Conservation (phyloP, 148 eudicot species). For the Vaccinium darrowii region DNA sequence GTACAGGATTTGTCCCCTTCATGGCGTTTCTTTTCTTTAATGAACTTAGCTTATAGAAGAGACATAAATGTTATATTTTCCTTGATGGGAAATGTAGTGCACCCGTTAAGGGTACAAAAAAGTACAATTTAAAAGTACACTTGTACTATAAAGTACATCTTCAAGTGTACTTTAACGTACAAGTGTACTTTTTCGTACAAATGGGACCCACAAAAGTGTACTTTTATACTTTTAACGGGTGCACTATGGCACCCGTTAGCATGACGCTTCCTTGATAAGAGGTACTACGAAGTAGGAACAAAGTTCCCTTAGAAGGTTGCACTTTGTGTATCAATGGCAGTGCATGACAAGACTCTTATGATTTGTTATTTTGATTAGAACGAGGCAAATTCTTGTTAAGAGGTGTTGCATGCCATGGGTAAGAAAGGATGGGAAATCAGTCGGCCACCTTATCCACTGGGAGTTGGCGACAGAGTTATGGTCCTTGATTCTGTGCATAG, state of each 20-base stretch:
- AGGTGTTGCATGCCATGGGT: background rate
- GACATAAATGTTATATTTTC: background rate
- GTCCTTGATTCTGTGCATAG: background rate
- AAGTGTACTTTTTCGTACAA: too few relatives aligned
- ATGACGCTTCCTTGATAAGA: background rate
- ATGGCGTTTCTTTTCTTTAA: background rate
- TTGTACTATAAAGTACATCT: too few relatives aligned
- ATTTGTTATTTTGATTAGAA: background rate
- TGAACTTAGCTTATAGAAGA: background rate
- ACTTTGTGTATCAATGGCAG: background rate
- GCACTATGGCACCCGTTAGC: too few relatives aligned
- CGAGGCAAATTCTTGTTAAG: background rate
- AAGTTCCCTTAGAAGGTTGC: background rate
- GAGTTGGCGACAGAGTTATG: background rate
- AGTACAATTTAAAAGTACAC: too few relatives aligned
- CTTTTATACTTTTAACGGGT: too few relatives aligned
- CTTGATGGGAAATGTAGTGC: background rate
- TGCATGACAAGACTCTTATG: background rate
- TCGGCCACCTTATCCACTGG: background rate
- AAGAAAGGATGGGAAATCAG: background rate
- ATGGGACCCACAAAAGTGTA: too few relatives aligned
- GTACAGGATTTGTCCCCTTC: background rate
- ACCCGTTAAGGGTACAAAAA: too few relatives aligned
- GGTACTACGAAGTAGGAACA: background rate
- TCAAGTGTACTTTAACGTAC: too few relatives aligned